Base-by-base conservation (phyloP, 495 filamentous ascomycete genomes). In the Rhizodiscina lignyota region DNA sequence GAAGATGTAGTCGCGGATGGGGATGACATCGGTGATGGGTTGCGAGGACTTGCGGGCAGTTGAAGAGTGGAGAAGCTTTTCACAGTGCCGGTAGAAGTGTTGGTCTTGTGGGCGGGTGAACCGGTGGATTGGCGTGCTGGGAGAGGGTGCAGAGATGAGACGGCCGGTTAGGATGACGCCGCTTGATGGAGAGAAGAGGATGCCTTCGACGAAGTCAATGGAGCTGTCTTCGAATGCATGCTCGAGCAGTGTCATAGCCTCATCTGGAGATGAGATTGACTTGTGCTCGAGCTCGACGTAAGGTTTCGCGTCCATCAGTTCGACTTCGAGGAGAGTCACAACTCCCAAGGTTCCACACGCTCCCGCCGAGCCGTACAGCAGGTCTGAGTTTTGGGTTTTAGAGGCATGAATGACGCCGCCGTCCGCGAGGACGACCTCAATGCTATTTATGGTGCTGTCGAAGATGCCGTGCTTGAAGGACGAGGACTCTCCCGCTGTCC, bases 391-490 rank as follows among this genome's bases (percentile, higher is more conserved):
- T n/a, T n/a, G n/a, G n/a, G n/a, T n/a, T n/a, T n/a, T n/a, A n/a
- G n/a, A n/a, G n/a, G n/a, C n/a, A n/a, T n/a, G n/a, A n/a, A n/a
- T n/a, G n/a, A n/a, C n/a, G n/a, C n/a, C n/a, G n/a, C n/a, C n/a
- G n/a, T n/a, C n/a, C n/a, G n/a, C n/a, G n/a, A n/a, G n/a, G n/a
- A n/a, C n/a, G n/a, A n/a, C n/a, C n/a, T n/a, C n/a, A n/a, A n/a
- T n/a, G n/a, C n/a, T n/a, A n/a, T n/a, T n/a, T n/a, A 72, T 44
- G 0, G 66, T 67, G 2, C 49, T 47, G 38, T 73, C 61, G 46
- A 75, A 75, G 43, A 63, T 68, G 4, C 70, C 68, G 43, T 71
- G 58, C 16, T 59, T 62, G 49, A 71, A 74, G 0, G 62, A 67
- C 31, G 57, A 63, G 36, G 63, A 68, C 42, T 71, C 67, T 12